phyloP scores from a whole-genome alignment of 768 basidiomycete species.

The Lepiota subincarnata region DNA sequence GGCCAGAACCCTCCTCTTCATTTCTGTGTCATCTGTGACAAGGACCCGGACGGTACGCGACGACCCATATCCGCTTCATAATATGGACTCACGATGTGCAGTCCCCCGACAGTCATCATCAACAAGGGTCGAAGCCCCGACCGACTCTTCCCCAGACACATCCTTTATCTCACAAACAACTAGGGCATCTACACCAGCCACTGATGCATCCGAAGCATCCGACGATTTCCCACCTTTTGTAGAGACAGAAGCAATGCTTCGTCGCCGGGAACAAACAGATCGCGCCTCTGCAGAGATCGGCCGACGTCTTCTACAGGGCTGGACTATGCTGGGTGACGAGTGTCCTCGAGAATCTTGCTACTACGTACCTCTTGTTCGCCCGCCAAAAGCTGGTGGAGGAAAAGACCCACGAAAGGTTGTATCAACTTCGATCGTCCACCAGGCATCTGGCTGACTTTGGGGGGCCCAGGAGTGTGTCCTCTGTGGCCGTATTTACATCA shows the following conservation, averaged over 20 bases:
- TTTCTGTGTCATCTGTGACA: slow-evolving; percentile 66
- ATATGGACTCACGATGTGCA: neutral
- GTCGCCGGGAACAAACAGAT: slow-evolving; percentile 79
- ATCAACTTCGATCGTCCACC: neutral
- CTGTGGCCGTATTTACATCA: slow-evolving; percentile 57
- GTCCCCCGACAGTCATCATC: slow-evolving; percentile 3
- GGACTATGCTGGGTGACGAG: slow-evolving; percentile 89
- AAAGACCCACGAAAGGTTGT: slow-evolving; percentile 69
- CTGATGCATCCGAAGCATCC: slow-evolving; percentile 60
- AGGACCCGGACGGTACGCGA: slow-evolving; percentile 28
- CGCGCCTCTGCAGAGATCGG: slow-evolving; percentile 77
- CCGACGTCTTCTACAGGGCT: slow-evolving; percentile 70
- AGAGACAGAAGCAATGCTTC: slow-evolving; percentile 61
- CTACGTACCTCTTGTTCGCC: slow-evolving; percentile 81
- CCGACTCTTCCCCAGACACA: slow-evolving; percentile 32
- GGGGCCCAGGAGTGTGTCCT: slow-evolving; percentile 79
- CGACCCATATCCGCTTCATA: neutral
- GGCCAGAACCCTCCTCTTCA: slow-evolving; percentile 38
- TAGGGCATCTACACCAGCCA: slow-evolving; percentile 71
- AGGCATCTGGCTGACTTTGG: slow-evolving; percentile 5
- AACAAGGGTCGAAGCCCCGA: slow-evolving; percentile 10
- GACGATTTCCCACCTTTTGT: slow-evolving; percentile 41
- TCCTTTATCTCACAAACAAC: slow-evolving; percentile 52
- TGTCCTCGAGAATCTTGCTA: slow-evolving; percentile 68
- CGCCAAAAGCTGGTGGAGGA: slow-evolving; percentile 57